A percentile compares a stretch with the other conserved stretches of the same genome.
phyloP scores from a whole-genome alignment of 805 yeast genomes.

The Priceomyces melissophilus region DNA sequence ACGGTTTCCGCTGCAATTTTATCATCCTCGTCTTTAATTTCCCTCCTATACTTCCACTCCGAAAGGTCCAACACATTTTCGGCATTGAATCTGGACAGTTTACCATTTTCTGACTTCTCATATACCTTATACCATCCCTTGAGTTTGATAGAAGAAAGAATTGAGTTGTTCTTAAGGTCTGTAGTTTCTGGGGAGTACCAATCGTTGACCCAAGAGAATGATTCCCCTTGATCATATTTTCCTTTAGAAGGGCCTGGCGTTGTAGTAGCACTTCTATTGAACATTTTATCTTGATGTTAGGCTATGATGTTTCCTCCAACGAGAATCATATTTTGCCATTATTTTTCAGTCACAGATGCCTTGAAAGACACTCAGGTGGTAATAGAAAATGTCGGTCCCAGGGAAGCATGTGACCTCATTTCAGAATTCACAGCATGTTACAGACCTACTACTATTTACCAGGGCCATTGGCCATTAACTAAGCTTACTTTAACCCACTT shows the following conservation, averaged over 20 bases:
- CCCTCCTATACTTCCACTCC: constrained; percentile 29
- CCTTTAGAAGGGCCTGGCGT: constrained; percentile 13
- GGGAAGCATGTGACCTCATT: too few relatives aligned
- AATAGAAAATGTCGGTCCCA: too few relatives aligned
- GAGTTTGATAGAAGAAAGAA: constrained; percentile 14
- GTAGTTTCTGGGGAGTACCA: constrained; percentile 30
- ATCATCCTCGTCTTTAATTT: constrained; percentile 49
- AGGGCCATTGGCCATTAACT: too few relatives aligned
- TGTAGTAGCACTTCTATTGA: constrained; percentile 16
- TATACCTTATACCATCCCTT: constrained; percentile 39
- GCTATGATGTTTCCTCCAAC: too few relatives aligned
- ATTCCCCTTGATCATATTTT: constrained; percentile 19
- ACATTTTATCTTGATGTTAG: constrained; percentile 7
- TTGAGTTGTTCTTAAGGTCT: constrained; percentile 4
- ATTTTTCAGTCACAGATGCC: too few relatives aligned
- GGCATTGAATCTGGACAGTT: constrained; percentile 10
- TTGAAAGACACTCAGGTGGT: too few relatives aligned
- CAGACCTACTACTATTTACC: too few relatives aligned
- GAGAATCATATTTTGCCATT: too few relatives aligned
- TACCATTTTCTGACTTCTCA: constrained; percentile 13
- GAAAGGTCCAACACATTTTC: constrained; percentile 45
- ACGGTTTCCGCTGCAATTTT: constrained; percentile 38
- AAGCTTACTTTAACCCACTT: too few relatives aligned
- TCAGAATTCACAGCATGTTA: too few relatives aligned
- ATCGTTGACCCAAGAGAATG: constrained; percentile 37